phyloP scores from a whole-genome alignment of 768 basidiomycete species.

The Lactifluus hygrophoroides region DNA sequence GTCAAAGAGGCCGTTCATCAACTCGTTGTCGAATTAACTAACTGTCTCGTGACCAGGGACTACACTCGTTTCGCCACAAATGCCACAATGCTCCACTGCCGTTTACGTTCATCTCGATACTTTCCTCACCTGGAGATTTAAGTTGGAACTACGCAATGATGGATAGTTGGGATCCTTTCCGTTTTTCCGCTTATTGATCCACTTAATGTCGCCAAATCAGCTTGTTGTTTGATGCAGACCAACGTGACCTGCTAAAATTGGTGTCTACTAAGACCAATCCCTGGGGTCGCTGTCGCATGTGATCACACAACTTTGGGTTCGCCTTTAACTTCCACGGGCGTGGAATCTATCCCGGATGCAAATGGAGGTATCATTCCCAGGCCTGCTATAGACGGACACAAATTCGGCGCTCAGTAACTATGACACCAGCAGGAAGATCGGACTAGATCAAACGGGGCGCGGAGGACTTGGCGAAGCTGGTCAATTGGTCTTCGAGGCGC shows the following conservation, averaged over 20 bases:
- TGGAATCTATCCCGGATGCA: not conserved
- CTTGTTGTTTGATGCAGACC: conserved; percentile 7
- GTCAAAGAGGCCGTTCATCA: conserved; percentile 1
- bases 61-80: conserved; percentile 16
- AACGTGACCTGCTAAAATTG: conserved; percentile 9
- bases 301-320: not conserved
- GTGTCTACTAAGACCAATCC: not conserved
- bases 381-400: not conserved
- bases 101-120: not conserved
- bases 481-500: conserved; percentile 14
- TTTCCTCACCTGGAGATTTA: conserved; percentile 5
- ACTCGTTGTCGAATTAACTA: not conserved
- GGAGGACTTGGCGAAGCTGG: conserved; percentile 2
- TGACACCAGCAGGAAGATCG: conserved; percentile 9
- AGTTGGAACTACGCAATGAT: conserved; percentile 17
- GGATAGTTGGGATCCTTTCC: not conserved
- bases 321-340: not conserved
- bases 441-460: conserved; percentile 2
- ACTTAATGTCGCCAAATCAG: not conserved
- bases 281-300: not conserved
- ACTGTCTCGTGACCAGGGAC: too few species aligned
- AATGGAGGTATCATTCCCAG: not conserved
- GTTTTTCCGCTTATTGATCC: conserved; percentile 1
- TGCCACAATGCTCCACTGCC: conserved; percentile 14
- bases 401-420: conserved; percentile 13